phyloP scores from a whole-genome alignment of 2,329 filamentous ascomycete genomes.

The Malbranchea cinnamomea region DNA sequence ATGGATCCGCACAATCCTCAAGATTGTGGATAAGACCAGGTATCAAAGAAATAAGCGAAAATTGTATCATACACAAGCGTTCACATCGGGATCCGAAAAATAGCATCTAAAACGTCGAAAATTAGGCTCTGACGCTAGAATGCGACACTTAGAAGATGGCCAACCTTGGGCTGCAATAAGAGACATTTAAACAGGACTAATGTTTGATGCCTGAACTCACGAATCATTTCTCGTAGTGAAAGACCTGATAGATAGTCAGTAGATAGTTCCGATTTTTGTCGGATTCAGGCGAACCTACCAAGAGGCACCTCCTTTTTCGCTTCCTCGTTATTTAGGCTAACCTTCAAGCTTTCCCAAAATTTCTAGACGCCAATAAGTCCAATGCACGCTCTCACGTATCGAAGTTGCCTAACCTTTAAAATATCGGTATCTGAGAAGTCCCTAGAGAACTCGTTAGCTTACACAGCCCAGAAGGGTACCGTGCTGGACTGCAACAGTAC shows the following conservation, averaged over 20 bases:
- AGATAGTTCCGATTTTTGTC: not conserved
- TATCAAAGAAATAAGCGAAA: slow-evolving; percentile 88
- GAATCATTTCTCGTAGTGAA: slow-evolving; percentile 77
- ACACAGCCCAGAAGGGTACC: too few species aligned
- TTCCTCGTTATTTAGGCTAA: slow-evolving; percentile 45
- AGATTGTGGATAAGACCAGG: slow-evolving; percentile 80
- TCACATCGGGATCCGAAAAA: slow-evolving; percentile 98
- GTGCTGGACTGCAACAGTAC: too few species aligned
- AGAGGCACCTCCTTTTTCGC: slow-evolving; percentile 74
- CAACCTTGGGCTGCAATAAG: slow-evolving; percentile 83
- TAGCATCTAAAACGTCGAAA: slow-evolving; percentile 54
- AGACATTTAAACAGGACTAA: slow-evolving; percentile 88
- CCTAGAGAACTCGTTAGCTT: slow-evolving; percentile 18
- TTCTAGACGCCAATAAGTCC: slow-evolving; percentile 35
- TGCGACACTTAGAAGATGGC: slow-evolving; percentile 6
- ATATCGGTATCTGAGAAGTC: slow-evolving; percentile 91
- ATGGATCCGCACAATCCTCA: slow-evolving; percentile 92
- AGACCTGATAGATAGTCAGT: slow-evolving; percentile 31
- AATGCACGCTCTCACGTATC: slow-evolving; percentile 1
- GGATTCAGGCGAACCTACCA: slow-evolving; percentile 40
- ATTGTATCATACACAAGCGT: slow-evolving; percentile 93
- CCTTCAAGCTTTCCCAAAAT: slow-evolving; percentile 75
- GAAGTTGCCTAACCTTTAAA: slow-evolving; percentile 39
- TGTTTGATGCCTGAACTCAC: slow-evolving; percentile 90
- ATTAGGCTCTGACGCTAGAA: not conserved